Evolutionary conservation across 768 basidiomycete species (phyloP).

Genomic region (Phanerochaete carnosa): DNA sequence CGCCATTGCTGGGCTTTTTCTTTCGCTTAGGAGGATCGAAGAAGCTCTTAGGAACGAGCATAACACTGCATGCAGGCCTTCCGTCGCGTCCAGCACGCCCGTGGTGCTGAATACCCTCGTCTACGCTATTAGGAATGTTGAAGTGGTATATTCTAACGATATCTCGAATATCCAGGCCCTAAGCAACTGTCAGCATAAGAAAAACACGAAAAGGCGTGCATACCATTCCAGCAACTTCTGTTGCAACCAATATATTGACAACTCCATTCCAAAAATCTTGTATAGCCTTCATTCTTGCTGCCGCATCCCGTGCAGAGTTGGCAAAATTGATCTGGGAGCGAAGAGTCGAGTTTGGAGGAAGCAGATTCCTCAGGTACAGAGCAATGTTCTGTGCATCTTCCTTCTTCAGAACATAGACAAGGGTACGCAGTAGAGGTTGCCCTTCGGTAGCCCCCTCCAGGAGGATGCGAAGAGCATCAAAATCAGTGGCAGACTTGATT

Average conservation of each 20-base stretch:
- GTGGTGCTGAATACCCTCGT: constrained; percentile 30
- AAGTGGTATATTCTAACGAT: constrained; percentile 35
- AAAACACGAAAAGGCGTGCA: background rate
- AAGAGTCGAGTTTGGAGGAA: background rate
- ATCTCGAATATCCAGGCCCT: constrained; percentile 27
- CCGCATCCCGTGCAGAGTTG: background rate
- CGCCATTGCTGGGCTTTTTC: too few relatives aligned
- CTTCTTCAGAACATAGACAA: background rate
- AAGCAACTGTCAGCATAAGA: background rate
- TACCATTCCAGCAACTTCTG: constrained; percentile 9
- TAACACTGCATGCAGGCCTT: background rate
- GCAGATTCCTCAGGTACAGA: background rate
- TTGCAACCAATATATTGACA: constrained; percentile 1
- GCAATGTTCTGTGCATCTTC: background rate
- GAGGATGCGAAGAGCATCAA: background rate
- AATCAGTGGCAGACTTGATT: background rate
- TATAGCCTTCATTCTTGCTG: background rate
- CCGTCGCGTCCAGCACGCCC: constrained; percentile 11
- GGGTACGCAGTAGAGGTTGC: background rate
- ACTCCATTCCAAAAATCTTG: background rate
- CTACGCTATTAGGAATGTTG: constrained; percentile 28
- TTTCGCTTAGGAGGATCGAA: background rate
- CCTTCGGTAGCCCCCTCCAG: background rate
- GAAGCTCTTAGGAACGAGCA: constrained; percentile 1
- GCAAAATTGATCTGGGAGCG: background rate